Evolutionary conservation across 768 basidiomycete genomes (phyloP).

Genomic region (Cytidiella melzeri): DNA sequence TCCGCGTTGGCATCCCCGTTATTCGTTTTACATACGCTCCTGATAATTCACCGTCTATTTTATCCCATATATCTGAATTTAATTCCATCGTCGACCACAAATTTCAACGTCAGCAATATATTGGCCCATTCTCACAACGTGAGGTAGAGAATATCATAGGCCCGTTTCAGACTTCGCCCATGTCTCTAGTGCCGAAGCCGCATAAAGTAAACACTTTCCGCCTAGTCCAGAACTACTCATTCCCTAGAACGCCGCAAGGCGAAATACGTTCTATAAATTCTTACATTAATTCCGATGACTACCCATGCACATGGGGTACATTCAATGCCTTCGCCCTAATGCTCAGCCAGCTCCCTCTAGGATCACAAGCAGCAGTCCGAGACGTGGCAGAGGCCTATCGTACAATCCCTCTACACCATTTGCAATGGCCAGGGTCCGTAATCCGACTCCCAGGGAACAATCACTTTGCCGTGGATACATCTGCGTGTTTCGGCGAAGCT

Average conservation of each 20-base stretch:
- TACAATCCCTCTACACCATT: constrained; percentile 23
- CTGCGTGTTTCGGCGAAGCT: constrained; percentile 5
- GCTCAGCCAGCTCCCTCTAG: constrained; percentile 30
- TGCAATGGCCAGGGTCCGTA: constrained; percentile 32
- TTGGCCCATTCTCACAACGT: constrained; percentile 31
- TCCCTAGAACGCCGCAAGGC: background rate
- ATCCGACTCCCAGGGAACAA: constrained; percentile 9
- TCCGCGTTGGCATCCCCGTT: constrained; percentile 27
- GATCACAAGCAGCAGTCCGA: constrained; percentile 28
- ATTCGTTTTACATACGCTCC: constrained; percentile 27
- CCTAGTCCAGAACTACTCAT: constrained; percentile 11
- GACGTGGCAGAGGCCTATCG: constrained; percentile 37
- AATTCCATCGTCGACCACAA: constrained; percentile 27
- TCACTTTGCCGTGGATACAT: constrained; percentile 3
- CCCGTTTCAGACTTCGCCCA: constrained; percentile 34
- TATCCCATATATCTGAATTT: constrained; percentile 20
- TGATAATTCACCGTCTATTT: constrained; percentile 25
- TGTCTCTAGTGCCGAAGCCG: constrained; percentile 34
- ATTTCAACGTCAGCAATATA: constrained; percentile 33
- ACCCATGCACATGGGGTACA: constrained; percentile 40
- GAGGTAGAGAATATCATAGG: constrained; percentile 29
- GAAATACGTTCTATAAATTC: constrained; percentile 22
- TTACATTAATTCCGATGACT: too few species aligned
- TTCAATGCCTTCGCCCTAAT: constrained; percentile 29
- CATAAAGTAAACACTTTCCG: constrained; percentile 8